A percentile compares a stretch with the other conserved stretches of the same genome.
These are phyloP conservation scores for Chionographis japonica DNA, from an alignment of 106 monocot genomes.

Conservation along the genomic window DNA sequence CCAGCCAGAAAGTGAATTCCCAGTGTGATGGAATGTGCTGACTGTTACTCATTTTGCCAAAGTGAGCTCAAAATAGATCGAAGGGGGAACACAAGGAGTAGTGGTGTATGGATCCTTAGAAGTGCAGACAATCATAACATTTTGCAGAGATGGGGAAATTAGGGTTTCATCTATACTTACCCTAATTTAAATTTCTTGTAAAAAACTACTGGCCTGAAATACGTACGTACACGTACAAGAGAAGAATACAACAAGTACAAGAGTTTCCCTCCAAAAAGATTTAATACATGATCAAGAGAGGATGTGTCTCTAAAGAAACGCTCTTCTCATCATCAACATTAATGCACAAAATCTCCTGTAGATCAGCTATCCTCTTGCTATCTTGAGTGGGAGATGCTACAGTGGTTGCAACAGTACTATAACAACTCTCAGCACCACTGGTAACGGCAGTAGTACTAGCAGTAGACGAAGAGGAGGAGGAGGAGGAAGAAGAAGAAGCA, in stretches of 20 bases:
- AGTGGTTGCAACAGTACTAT: neutral
- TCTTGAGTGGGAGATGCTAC: neutral
- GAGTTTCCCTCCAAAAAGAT: no score
- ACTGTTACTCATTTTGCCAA: no score
- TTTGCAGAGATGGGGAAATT: neutral
- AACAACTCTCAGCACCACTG: neutral
- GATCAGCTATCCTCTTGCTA: neutral
- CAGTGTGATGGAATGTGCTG: no score
- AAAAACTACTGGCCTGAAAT: no score
- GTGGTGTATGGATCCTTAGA: no score
- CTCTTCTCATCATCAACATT: conserved; percentile 8
- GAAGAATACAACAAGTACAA: neutral
- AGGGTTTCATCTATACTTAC: conserved; percentile 1
- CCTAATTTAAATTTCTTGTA: no score
- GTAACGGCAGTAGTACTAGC: neutral
- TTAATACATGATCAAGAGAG: conserved; percentile 12
- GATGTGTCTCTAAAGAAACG: conserved; percentile 20
- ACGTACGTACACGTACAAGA: no score
- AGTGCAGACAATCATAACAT: no score
- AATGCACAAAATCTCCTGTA: conserved; percentile 15
- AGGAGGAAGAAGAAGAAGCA: no score
- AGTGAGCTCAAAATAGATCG: no score
- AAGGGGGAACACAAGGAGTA: no score
- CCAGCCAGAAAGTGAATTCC: no score
- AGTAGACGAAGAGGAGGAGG: neutral